Evolutionary conservation across 129 eudicot species (phyloP), one percentile per base, ranked within the genome.

Genomic region (Artemisia annua): DNA sequence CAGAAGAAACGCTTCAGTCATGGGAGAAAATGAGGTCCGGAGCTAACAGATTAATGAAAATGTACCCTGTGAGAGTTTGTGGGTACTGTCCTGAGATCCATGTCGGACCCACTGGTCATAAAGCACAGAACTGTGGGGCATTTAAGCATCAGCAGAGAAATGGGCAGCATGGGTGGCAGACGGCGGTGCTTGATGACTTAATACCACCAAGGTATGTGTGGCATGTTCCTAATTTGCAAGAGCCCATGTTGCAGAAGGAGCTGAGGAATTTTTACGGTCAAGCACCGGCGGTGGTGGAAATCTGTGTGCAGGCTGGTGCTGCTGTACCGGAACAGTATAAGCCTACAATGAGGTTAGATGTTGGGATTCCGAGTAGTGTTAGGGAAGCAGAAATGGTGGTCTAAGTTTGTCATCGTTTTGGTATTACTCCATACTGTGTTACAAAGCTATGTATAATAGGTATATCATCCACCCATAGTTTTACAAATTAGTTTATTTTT

Each of bases 161-260:
- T 24, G 99, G 99, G 75, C 99, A 95, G 64, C 99, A 95, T 11
- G 99, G 99, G 43, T 95, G 99, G 99, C 99, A 95, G 87, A 66
- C 91, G 8, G 94, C 99, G 0, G 86, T 95, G 57, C 83, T 95
- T 39, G 85, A 95, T 75, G 97, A 95, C 77, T 70, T 95, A 71
- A 91, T 95, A 77, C 97, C 96, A 0, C 97, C 99, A 43, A 81
- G 87, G 78, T 95, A 83, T 48, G 99, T 91, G 77, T 95, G 99
- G 99, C 99, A 95, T 79, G 89, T 95, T 16, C 97, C 99, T 24
- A 84, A 95, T 78, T 53, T 88, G 35, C 71, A 80, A 71, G 75
- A 82, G 55, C 99, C 97, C 0, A 15, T 51, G 78, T 51, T 95
- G 84, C 81, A 85, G 57, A 70, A 83, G 74, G 99, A 95, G 87